Evolutionary conservation across 169 alveolate species (phyloP).

Genomic region (Miamiensis avidus): DNA sequence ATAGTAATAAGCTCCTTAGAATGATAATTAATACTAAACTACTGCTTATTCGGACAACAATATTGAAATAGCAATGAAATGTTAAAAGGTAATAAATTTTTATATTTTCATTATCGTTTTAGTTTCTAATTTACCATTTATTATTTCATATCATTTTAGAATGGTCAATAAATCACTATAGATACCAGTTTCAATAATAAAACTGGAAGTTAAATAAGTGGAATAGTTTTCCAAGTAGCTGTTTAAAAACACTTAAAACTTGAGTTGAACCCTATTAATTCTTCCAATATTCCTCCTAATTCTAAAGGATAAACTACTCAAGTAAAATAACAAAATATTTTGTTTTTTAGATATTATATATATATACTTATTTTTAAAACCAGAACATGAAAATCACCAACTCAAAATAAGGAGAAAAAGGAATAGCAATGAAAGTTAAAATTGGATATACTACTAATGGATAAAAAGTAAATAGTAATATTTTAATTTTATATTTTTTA

Average conservation of each 20-base stretch:
- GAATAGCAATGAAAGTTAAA: slow-evolving; percentile 23
- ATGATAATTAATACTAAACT: not conserved
- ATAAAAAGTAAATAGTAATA: not conserved
- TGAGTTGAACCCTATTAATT: slow-evolving; percentile 6
- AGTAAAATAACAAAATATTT: not conserved
- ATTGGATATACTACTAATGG: slow-evolving; percentile 24
- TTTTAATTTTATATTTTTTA: not conserved
- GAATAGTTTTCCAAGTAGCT: slow-evolving; percentile 29
- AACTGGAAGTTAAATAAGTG: slow-evolving; percentile 29
- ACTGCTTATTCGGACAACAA: slow-evolving; percentile 41
- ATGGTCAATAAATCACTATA: slow-evolving; percentile 18
- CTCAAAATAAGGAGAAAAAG: slow-evolving; percentile 21
- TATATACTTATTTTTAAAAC: not conserved
- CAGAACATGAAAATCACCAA: slow-evolving; percentile 14
- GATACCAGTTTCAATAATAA: slow-evolving; percentile 35
- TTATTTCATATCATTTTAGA: not conserved
- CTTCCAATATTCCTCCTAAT: slow-evolving; percentile 14
- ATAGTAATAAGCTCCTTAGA: too few relatives aligned
- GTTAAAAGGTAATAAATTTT: slow-evolving; percentile 13
- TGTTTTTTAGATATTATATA: not conserved
- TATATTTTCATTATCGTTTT: too few relatives aligned
- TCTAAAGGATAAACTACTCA: slow-evolving; percentile 30
- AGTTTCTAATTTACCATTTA: not conserved
- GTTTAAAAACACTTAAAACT: slow-evolving; percentile 41
- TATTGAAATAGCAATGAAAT: slow-evolving; percentile 21